Evolutionary conservation across 2,329 filamentous ascomycete species (phyloP).

Genomic region (Zasmidium citrigriseum): DNA sequence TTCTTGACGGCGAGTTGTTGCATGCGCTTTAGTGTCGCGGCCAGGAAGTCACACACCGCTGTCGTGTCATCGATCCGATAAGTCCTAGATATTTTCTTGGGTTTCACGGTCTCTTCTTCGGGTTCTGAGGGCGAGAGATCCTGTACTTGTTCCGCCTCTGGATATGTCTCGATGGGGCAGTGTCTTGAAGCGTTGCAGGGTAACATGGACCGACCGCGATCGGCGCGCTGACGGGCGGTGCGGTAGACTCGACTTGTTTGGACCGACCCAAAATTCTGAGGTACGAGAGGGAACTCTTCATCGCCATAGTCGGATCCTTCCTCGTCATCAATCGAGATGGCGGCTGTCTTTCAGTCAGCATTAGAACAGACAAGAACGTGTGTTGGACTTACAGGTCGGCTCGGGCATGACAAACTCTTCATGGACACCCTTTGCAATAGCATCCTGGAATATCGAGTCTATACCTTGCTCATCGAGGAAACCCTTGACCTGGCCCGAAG

Average conservation of each 20-base stretch:
- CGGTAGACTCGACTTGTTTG: constrained; percentile 2
- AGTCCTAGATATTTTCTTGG: constrained; percentile 8
- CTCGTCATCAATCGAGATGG: not conserved
- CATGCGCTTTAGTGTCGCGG: constrained; percentile 42
- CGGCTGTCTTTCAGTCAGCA: not conserved
- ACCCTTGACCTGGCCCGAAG: not conserved
- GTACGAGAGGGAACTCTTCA: constrained; percentile 2
- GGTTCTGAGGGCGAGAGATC: not conserved
- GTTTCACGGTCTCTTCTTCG: not conserved
- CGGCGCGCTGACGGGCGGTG: constrained; percentile 2
- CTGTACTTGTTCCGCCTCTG: constrained; percentile 1
- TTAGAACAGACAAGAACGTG: not conserved
- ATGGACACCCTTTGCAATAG: not conserved
- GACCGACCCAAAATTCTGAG: not conserved
- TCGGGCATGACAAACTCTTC: not conserved
- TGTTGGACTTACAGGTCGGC: not conserved
- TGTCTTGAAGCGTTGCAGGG: constrained; percentile 7
- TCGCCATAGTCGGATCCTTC: constrained; percentile 1
- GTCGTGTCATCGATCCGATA: constrained; percentile 20
- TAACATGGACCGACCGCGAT: constrained; percentile 15
- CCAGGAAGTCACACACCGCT: constrained; percentile 15
- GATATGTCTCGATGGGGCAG: constrained; percentile 1
- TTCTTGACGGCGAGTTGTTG: constrained; percentile 73
- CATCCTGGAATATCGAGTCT: not conserved
- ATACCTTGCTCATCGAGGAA: not conserved